Evolutionary conservation across 1,284 basidiomycete species (phyloP).

Genomic region (Acaromyces ingoldii): DNA sequence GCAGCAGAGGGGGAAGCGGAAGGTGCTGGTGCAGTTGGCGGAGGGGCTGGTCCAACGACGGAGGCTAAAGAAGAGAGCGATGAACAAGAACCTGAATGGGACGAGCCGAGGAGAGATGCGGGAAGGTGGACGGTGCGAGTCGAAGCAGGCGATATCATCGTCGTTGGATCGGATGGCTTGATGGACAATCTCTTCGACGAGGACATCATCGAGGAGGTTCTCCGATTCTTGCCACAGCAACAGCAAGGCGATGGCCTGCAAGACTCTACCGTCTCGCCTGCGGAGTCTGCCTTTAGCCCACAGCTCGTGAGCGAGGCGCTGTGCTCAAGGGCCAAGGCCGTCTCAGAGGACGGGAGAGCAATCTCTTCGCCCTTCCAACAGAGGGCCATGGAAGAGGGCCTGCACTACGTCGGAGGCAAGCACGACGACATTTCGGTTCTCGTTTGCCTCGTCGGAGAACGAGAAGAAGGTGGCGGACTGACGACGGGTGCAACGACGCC

Average conservation of each 20-base stretch:
- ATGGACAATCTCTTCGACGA: slow-evolving; percentile 94
- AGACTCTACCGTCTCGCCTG: slow-evolving; percentile 2
- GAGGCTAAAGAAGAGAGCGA: not conserved
- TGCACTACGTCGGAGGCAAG: slow-evolving; percentile 53
- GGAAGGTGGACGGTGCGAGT: slow-evolving; percentile 60
- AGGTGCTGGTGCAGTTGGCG: not conserved
- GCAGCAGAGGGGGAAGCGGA: not conserved
- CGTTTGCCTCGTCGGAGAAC: slow-evolving; percentile 11
- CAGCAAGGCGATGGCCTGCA: slow-evolving; percentile 13
- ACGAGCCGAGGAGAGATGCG: slow-evolving; percentile 23
- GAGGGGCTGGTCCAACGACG: not conserved
- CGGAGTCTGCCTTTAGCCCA: slow-evolving; percentile 53
- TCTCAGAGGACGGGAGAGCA: slow-evolving; percentile 56
- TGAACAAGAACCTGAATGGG: slow-evolving; percentile 32
- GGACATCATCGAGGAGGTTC: slow-evolving; percentile 83
- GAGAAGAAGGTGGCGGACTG: too few relatives aligned
- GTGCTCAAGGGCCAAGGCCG: slow-evolving; percentile 55
- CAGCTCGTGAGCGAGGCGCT: slow-evolving; percentile 58
- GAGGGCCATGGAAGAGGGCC: slow-evolving; percentile 58
- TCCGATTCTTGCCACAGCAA: slow-evolving; percentile 58
- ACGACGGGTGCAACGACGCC: too few relatives aligned
- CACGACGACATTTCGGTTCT: slow-evolving; percentile 54
- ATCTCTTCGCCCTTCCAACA: slow-evolving; percentile 58
- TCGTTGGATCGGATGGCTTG: slow-evolving; percentile 82
- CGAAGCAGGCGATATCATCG: slow-evolving; percentile 77